These are phyloP conservation scores for Gaultheria prostrata DNA, from an alignment of 148 eudicot species.

Conservation along the genomic window DNA sequence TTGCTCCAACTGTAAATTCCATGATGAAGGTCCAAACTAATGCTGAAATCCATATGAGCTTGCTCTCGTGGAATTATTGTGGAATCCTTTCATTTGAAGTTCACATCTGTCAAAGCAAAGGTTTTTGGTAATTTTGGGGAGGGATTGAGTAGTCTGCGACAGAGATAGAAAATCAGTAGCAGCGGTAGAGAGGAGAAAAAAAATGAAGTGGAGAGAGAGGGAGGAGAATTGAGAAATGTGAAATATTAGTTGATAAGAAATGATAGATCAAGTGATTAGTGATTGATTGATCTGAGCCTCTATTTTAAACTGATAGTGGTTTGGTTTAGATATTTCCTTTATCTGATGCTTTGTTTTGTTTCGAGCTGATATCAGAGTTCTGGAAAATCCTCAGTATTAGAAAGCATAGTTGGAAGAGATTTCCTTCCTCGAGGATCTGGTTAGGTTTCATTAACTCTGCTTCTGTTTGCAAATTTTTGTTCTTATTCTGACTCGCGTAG, in stretches of 20 bases:
- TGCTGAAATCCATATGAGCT: neutral
- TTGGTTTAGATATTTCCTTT: neutral
- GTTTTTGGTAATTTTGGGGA: neutral
- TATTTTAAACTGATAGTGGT: neutral
- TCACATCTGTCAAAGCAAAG: neutral
- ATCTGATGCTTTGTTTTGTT: conserved; percentile 14
- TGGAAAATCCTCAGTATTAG: conserved; percentile 90
- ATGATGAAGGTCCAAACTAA: neutral
- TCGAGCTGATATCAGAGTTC: conserved; percentile 62
- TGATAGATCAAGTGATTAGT: conserved; percentile 7
- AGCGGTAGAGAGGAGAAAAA: neutral
- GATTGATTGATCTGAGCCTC: neutral
- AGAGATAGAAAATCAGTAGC: neutral
- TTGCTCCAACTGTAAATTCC: neutral
- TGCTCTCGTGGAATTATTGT: neutral
- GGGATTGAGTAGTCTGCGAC: neutral
- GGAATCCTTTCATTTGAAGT: neutral
- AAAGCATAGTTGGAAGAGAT: conserved; percentile 94
- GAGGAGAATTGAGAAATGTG: neutral
- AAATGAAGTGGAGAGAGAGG: neutral
- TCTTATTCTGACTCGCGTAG: neutral
- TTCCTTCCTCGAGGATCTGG: conserved; percentile 99
- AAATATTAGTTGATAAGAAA: neutral
- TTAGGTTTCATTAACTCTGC: conserved; percentile 24
- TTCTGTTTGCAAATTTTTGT: neutral